Conservation (phyloP, 164 flowering plant genomes). For the Nelumbo lutea region DNA sequence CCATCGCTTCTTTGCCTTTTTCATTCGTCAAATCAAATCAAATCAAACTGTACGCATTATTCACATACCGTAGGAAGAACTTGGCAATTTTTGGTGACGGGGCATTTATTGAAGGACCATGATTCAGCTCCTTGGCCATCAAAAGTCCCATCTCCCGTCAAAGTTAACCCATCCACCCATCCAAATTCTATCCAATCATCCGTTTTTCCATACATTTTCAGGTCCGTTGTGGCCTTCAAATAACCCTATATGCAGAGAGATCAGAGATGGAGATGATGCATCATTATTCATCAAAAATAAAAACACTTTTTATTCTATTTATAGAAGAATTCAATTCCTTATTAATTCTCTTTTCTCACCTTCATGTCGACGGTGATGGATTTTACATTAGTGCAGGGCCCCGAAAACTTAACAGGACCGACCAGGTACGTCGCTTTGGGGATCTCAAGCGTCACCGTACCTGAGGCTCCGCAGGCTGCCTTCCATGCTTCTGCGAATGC, state of each 20-base stretch:
- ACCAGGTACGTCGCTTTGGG: conserved; percentile 45
- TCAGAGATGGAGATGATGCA: too few species aligned
- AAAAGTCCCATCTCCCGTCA: conserved; percentile 62
- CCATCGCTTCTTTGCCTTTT: too few species aligned
- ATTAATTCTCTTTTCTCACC: conserved; percentile 12
- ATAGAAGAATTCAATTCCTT: background rate
- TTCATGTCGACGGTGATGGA: conserved; percentile 31
- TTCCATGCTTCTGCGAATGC: conserved; percentile 56
- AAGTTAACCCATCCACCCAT: conserved; percentile 41
- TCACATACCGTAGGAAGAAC: conserved; percentile 47
- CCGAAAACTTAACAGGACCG: conserved; percentile 51
- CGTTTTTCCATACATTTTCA: conserved; percentile 25
- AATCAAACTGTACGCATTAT: too few species aligned
- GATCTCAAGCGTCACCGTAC: conserved; percentile 24
- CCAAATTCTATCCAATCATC: conserved; percentile 50
- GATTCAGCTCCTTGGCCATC: conserved; percentile 69
- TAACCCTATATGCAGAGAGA: conserved; percentile 30
- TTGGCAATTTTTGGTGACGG: conserved; percentile 27
- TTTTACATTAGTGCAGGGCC: conserved; percentile 49
- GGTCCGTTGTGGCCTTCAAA: conserved; percentile 45
- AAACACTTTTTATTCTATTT: too few species aligned
- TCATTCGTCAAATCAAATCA: too few species aligned
- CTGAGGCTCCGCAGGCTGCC: conserved; percentile 37
- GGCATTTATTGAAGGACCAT: conserved; percentile 57
- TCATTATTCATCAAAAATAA: too few species aligned